Conservation (phyloP, 306 rosid species). For the Pachyrhizus erosus region DNA sequence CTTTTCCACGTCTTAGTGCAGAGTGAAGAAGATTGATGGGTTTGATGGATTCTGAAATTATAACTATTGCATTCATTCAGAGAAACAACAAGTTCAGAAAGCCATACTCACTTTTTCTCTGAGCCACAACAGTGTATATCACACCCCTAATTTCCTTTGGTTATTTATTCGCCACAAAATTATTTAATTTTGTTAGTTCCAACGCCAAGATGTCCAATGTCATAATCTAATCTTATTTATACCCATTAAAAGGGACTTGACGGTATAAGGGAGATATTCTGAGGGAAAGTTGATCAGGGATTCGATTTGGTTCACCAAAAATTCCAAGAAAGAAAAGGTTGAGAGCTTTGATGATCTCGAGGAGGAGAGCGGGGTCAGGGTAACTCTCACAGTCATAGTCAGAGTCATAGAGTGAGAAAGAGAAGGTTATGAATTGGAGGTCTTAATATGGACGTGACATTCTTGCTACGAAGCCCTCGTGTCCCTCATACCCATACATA, state of each 20-base stretch:
- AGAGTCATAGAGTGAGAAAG: neutral
- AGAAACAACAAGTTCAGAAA: constrained; percentile 48
- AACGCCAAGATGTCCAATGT: constrained; percentile 9
- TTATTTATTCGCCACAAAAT: constrained; percentile 30
- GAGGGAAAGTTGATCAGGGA: constrained; percentile 53
- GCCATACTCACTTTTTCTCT: constrained; percentile 55
- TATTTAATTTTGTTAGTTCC: constrained; percentile 30
- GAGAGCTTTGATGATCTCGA: constrained; percentile 61
- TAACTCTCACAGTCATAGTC: neutral
- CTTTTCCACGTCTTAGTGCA: constrained; percentile 73
- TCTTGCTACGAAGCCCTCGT: constrained; percentile 40
- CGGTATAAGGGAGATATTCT: constrained; percentile 37
- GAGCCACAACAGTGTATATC: constrained; percentile 47
- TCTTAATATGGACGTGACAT: constrained; percentile 48
- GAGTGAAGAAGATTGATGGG: constrained; percentile 69
- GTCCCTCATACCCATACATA: constrained; percentile 38
- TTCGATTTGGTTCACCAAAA: constrained; percentile 58
- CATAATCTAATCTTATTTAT: constrained; percentile 4
- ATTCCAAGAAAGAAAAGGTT: constrained; percentile 52
- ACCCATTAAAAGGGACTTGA: constrained; percentile 44
- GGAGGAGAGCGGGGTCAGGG: constrained; percentile 39
- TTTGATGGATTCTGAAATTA: constrained; percentile 69
- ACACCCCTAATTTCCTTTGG: constrained; percentile 26
- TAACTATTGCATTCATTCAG: constrained; percentile 49
- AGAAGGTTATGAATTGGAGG: constrained; percentile 61